Base-by-base conservation (phyloP, 768 basidiomycete species). In the Rhodotorula taiwanensis region DNA sequence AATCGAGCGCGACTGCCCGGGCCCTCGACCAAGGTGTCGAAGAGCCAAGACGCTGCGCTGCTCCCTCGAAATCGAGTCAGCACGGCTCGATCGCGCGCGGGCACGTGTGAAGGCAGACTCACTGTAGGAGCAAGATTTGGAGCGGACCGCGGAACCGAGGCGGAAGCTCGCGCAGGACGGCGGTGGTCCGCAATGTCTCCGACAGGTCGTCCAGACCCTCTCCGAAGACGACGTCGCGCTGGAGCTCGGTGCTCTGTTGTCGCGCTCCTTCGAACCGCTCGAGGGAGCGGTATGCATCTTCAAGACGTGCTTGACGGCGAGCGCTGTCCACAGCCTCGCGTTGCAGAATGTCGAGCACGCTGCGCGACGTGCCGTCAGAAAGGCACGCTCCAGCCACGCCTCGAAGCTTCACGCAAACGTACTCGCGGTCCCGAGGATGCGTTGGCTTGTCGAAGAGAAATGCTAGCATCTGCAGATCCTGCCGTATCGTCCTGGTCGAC, bases 321-420 rank as follows among this genome's bases (percentile, higher is more conserved):
- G 60, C 62, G 14, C 64, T 58, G 52, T 68, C 67, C 33, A 68
- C 60, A n/a, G 58, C 52, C 21, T 62, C 58, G 42, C 62, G 61
- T 33, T 60, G 55, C 27, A 41, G 47, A 34, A 68, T 64, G 44
- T 64, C 62, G 51, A 55, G 14, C 36, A 63, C 58, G 54, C 64
- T 66, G 55, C 3, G n/a, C 23, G n/a, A 18, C 3, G 25, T 2
- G 10, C 25, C 5, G 25, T 39, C 27, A 41, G 36, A 45, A 30
- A n/a, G 10, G 8, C 5, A 23, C n/a, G 2, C 39, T 0, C n/a
- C 41, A 25, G 41, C n/a, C n/a, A n/a, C 5, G 14, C 11, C 7
- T 23, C 27, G 20, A 52, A 16, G 31, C 23, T 13, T 30, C n/a
- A 13, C 15, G 6, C n/a, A 45, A 30, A 44, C 64, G 41, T 20